A percentile compares a stretch with the other conserved stretches of the same genome.
Evolutionary conservation across 768 basidiomycete species (phyloP).

Genomic region (Lactarius quietus): DNA sequence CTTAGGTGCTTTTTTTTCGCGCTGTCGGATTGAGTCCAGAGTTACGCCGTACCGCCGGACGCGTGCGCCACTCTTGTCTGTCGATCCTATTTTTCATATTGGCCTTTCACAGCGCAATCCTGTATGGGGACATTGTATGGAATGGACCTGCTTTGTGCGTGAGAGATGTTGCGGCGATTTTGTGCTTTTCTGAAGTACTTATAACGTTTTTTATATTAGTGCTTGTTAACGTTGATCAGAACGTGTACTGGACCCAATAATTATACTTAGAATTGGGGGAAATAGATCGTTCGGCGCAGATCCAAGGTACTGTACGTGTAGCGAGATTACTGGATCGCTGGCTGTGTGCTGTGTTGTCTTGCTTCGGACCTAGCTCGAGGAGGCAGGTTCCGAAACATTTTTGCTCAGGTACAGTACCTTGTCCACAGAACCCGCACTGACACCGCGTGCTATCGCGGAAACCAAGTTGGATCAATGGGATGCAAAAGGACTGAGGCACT

Average conservation of each 20-base stretch:
- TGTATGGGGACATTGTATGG: not conserved
- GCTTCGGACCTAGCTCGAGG: not conserved
- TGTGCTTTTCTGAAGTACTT: not conserved
- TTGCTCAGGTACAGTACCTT: not conserved
- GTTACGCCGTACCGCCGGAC: conserved; percentile 15
- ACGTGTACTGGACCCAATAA: not conserved
- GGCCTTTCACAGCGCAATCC: conserved; percentile 1
- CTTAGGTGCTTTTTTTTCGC: not conserved
- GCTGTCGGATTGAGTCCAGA: no score
- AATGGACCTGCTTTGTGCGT: not conserved
- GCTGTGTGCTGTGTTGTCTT: not conserved
- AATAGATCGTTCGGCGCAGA: not conserved
- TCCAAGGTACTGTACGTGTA: no score
- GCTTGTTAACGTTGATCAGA: not conserved
- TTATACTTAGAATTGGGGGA: not conserved
- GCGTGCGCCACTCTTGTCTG: conserved; percentile 2
- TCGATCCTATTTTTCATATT: conserved; percentile 18
- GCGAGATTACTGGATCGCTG: no score
- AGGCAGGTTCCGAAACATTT: not conserved
- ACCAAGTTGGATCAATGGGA: no score
- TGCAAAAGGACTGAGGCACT: no score
- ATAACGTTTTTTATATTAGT: not conserved
- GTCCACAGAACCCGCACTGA: not conserved
- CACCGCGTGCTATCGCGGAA: no score
- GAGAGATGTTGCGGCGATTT: not conserved